Evolutionary conservation across 2,329 filamentous ascomycete genomes (phyloP).

Genomic region (Penicillium glabrum): DNA sequence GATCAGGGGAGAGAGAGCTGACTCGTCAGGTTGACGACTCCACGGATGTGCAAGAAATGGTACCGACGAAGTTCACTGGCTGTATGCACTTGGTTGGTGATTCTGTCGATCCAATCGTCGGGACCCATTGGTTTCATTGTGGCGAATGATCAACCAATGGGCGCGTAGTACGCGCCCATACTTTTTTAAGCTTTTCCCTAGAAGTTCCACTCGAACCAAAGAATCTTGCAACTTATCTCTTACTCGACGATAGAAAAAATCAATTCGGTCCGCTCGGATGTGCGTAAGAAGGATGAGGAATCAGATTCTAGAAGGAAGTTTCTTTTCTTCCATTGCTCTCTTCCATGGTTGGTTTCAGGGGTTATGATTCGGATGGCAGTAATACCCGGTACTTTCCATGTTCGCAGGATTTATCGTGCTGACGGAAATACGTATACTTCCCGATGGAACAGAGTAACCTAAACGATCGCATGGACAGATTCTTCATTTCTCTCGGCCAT

Average conservation of each 20-base stretch:
- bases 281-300: neutral
- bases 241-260: neutral
- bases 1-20: conserved; percentile 9
- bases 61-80: neutral
- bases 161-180: neutral
- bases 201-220: neutral
- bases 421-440: too few species aligned
- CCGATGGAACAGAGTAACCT: too few species aligned
- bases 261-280: neutral
- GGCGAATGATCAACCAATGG: conserved; percentile 11
- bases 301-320: neutral
- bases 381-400: neutral
- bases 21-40: conserved; percentile 9
- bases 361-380: neutral
- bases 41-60: neutral
- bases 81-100: conserved; percentile 2
- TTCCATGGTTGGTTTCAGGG: neutral
- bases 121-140: neutral
- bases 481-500: neutral
- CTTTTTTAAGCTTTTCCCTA: conserved; percentile 8
- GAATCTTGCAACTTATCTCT: neutral
- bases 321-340: neutral
- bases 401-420: too few species aligned
- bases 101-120: conserved; percentile 4
- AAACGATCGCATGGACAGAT: neutral